phyloP scores from a whole-genome alignment of 805 yeast species.

The Ogataea salicorniae region DNA sequence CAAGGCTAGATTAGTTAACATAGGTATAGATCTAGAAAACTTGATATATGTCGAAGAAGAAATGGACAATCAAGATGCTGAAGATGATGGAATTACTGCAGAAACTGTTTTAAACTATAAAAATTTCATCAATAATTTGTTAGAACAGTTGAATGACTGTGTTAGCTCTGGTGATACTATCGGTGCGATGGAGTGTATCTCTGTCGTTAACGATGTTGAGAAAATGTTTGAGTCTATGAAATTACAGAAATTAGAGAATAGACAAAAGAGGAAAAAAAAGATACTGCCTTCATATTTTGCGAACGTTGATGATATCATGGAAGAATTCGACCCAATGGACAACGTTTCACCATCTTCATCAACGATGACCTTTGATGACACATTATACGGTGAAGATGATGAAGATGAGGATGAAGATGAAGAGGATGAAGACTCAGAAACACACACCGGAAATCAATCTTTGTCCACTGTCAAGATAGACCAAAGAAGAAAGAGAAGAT shows the following conservation, averaged over 20 bases:
- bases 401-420: slow-evolving; percentile 4
- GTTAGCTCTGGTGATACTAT: slow-evolving; percentile 49
- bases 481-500: slow-evolving; percentile 13
- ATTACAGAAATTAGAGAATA: slow-evolving; percentile 9
- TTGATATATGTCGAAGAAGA: slow-evolving; percentile 26
- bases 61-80: slow-evolving; percentile 1
- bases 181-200: slow-evolving; percentile 60
- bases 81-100: slow-evolving; percentile 30
- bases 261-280: slow-evolving; percentile 9
- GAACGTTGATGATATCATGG: slow-evolving; percentile 1
- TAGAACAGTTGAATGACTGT: slow-evolving; percentile 53
- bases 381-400: slow-evolving; percentile 11
- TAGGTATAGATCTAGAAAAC: slow-evolving; percentile 56
- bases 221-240: slow-evolving; percentile 62
- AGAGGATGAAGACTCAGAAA: neutral
- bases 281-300: slow-evolving; percentile 1
- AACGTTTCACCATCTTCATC: slow-evolving; percentile 10
- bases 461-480: slow-evolving; percentile 13
- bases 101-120: slow-evolving; percentile 47
- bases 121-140: slow-evolving; percentile 50
- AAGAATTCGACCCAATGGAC: slow-evolving; percentile 1
- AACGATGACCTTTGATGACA: slow-evolving; percentile 8
- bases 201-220: slow-evolving; percentile 64
- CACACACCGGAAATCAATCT: slow-evolving; percentile 6
- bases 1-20: slow-evolving; percentile 58